phyloP scores from a whole-genome alignment of 768 basidiomycete species.

The Mycena alexandri region DNA sequence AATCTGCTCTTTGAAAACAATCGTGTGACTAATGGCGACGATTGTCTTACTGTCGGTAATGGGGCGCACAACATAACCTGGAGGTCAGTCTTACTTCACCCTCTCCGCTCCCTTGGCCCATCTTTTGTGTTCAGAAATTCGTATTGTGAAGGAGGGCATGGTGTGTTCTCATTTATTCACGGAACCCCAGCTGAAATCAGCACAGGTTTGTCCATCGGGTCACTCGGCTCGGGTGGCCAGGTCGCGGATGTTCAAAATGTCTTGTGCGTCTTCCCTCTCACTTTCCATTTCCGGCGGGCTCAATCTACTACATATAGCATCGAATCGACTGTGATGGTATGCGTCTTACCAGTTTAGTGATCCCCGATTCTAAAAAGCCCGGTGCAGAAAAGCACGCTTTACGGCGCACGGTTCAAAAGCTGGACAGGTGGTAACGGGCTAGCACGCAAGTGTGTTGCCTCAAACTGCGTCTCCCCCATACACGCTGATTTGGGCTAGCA shows the following conservation, averaged over 20 bases:
- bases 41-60: conserved; percentile 70
- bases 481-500: conserved; percentile 46
- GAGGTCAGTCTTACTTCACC: conserved; percentile 44
- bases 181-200: too few relatives aligned
- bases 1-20: conserved; percentile 73
- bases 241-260: conserved; percentile 71
- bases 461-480: too few relatives aligned
- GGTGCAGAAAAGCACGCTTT: conserved; percentile 61
- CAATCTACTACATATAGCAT: conserved; percentile 45
- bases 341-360: neutral
- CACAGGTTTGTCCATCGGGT: conserved; percentile 63
- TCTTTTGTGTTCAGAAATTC: conserved; percentile 50
- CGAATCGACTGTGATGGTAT: conserved; percentile 60
- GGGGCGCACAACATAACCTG: conserved; percentile 69
- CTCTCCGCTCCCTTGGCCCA: neutral
- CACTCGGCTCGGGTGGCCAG: conserved; percentile 57
- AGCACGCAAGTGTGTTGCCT: conserved; percentile 61
- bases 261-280: conserved; percentile 52
- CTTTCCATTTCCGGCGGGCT: neutral
- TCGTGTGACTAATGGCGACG: conserved; percentile 69
- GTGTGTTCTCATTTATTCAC: conserved; percentile 34
- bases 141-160: conserved; percentile 71
- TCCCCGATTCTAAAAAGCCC: neutral
- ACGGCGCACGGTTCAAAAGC: conserved; percentile 76
- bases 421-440: conserved; percentile 74